These are phyloP conservation scores for Nothophytophthora sp. DNA, from an alignment of 352 stramenopile species.

Conservation along the genomic window DNA sequence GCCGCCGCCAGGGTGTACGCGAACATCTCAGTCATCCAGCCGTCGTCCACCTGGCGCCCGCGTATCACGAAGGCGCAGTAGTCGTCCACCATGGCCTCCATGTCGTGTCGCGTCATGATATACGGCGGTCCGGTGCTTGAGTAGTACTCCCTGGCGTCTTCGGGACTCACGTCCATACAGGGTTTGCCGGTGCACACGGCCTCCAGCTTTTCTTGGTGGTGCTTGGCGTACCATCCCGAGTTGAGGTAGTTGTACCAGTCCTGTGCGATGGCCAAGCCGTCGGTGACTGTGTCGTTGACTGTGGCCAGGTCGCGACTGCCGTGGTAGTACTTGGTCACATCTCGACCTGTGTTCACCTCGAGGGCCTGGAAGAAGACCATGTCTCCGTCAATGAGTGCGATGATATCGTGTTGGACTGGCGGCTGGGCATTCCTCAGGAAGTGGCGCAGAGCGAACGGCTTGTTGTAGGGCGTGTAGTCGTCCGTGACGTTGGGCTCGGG, in stretches of 20 bases:
- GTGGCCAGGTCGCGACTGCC: conserved; percentile 23
- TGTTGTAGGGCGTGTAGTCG: conserved; percentile 56
- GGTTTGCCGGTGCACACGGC: conserved; percentile 33
- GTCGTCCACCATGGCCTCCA: conserved; percentile 47
- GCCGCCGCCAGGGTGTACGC: conserved; percentile 47
- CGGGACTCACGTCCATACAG: conserved; percentile 31
- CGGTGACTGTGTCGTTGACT: conserved; percentile 43
- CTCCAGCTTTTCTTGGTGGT: conserved; percentile 26
- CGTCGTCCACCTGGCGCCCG: conserved; percentile 30
- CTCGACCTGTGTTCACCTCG: conserved; percentile 39
- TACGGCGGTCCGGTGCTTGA: conserved; percentile 53
- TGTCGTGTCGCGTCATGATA: conserved; percentile 54
- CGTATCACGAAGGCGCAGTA: conserved; percentile 51
- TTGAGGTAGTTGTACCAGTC: conserved; percentile 50
- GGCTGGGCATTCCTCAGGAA: conserved; percentile 47
- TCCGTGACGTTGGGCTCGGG: conserved; percentile 40
- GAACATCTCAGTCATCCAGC: conserved; percentile 69
- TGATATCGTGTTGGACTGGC: conserved; percentile 35
- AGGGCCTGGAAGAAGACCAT: conserved; percentile 50
- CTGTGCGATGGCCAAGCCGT: conserved; percentile 47
- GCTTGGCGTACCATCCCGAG: conserved; percentile 35
- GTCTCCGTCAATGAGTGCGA: conserved; percentile 41
- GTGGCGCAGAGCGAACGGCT: conserved; percentile 51
- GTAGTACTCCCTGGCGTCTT: conserved; percentile 45
- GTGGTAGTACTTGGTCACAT: conserved; percentile 44